Evolutionary conservation across 441 rosid genomes (phyloP).

Genomic region (Adansonia grandidieri): DNA sequence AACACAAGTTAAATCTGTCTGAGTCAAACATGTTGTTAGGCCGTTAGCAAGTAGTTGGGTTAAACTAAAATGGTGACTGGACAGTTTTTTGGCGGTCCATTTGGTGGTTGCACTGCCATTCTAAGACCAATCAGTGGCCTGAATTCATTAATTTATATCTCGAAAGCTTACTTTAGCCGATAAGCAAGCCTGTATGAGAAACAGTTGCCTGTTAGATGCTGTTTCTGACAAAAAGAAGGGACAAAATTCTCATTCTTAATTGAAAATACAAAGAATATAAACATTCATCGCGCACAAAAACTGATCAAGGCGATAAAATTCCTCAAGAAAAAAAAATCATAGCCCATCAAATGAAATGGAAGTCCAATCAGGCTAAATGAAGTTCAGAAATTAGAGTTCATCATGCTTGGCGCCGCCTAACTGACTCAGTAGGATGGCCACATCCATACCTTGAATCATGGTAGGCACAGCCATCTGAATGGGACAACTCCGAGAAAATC

Average conservation of each 20-base stretch:
- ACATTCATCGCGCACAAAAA: background rate
- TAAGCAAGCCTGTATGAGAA: background rate
- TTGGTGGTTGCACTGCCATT: background rate
- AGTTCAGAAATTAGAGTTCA: slow-evolving; percentile 4
- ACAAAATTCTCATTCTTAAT: background rate
- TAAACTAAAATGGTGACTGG: background rate
- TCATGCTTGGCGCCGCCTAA: background rate
- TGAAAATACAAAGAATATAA: background rate
- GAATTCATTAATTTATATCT: background rate
- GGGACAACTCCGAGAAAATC: slow-evolving; percentile 74
- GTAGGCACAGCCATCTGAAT: slow-evolving; percentile 80
- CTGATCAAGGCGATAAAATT: background rate
- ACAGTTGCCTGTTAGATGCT: background rate
- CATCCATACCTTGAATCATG: slow-evolving; percentile 90
- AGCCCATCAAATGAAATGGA: background rate
- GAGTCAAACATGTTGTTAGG: no score
- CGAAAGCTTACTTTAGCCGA: background rate
- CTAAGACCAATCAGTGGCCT: background rate
- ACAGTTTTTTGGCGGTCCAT: background rate
- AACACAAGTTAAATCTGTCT: no score
- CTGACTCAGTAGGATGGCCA: slow-evolving; percentile 56
- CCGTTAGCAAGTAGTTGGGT: background rate
- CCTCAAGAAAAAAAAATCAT: background rate
- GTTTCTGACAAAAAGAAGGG: background rate
- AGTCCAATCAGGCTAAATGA: background rate